Base-by-base conservation (phyloP, 2,329 filamentous ascomycete genomes). In the Claviceps sp. region DNA sequence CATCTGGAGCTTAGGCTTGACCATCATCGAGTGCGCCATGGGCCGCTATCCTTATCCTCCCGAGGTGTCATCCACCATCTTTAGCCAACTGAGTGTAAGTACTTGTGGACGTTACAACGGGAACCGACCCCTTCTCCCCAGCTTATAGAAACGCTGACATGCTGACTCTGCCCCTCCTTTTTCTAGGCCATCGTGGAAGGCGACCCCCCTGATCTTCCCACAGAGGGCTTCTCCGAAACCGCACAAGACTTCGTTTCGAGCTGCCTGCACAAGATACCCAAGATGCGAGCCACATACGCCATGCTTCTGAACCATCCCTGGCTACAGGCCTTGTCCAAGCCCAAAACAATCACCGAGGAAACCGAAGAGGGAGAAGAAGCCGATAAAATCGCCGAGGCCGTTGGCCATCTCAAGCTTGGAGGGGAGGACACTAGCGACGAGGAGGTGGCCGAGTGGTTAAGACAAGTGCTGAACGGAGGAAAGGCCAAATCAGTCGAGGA, bases 31-130 rank as follows among this genome's bases (percentile, higher is more conserved):
- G 68, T 97, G 91, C 66, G 91, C 91, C 23, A 82, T 94, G 74
- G 93, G 93, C 45, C 79, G 84, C 60, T 98, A 98, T 66, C 93
- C 93, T 1, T 98, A 98, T 62, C 91, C 93, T 4, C 91, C 93
- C 0, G 93, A 98, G 67, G 93, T 94, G 1, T 97, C 94, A 58
- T 93, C 91, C 65, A 97, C 95, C 63, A 98, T 98, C 59, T 97
- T 98, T 74, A 94, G 88, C 62, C 93, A 98, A 65, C 75, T 98
- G 37, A 94, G 86, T 61, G 93, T 97, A 77, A 82, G 90, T 49
- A 2, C 14, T 43, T 13, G 29, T 34, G 29, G 9, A 34, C 29
- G 29, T 34, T 34, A 9, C 29, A 34, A 34, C 29, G 29, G 9
- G 29, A 34, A 34, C 29, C 29, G 9, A 34, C 29, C 11, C 29